phyloP scores from a whole-genome alignment of 2,329 filamentous ascomycete genomes.

The Rhinocladiella similis region DNA sequence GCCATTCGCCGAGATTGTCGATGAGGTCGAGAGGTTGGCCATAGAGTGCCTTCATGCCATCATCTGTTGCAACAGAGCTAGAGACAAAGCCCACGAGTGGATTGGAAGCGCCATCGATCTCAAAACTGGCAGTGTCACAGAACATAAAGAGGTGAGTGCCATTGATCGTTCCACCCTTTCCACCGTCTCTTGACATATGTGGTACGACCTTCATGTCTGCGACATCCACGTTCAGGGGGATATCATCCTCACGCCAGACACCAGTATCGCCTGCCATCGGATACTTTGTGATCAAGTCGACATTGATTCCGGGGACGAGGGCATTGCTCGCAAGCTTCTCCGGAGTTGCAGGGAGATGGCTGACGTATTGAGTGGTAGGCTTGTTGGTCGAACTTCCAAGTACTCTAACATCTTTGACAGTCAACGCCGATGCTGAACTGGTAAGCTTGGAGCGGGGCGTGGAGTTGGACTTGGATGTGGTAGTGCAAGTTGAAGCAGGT shows the following conservation, averaged over 20 bases:
- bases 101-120: constrained; percentile 27
- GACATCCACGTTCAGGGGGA: constrained; percentile 19
- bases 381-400: constrained; percentile 30
- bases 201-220: constrained; percentile 27
- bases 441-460: constrained; percentile 1
- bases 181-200: constrained; percentile 35
- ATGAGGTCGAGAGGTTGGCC: constrained; percentile 30
- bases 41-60: constrained; percentile 31
- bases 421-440: constrained; percentile 10
- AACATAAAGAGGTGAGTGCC: constrained; percentile 36
- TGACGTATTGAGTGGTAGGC: constrained; percentile 32
- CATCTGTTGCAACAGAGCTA: constrained; percentile 34
- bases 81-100: constrained; percentile 34
- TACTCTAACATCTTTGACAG: constrained; percentile 23
- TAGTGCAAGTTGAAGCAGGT: background rate
- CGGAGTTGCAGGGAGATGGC: constrained; percentile 23
- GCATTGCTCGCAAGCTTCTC: constrained; percentile 26
- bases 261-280: constrained; percentile 32
- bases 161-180: constrained; percentile 35
- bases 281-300: constrained; percentile 32
- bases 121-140: constrained; percentile 35
- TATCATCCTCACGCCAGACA: constrained; percentile 15
- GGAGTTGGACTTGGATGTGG: background rate
- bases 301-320: constrained; percentile 31
- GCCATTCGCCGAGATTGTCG: constrained; percentile 35